Conservation (phyloP, 495 filamentous ascomycete species). For the Chaetomium tenue region DNA sequence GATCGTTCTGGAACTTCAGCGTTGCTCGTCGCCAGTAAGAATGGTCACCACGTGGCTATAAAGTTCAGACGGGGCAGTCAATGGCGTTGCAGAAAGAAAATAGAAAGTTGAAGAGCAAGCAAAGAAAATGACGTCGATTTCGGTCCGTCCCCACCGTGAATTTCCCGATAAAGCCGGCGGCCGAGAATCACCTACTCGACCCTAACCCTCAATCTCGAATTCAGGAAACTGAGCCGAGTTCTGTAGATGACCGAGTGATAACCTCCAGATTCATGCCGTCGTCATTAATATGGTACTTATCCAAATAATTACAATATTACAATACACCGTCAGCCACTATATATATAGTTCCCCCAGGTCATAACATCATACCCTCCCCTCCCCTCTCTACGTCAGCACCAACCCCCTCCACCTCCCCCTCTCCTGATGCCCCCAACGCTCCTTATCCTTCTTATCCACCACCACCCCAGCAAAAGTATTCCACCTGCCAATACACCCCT, state of each 20-base stretch:
- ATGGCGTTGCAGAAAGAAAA: not conserved
- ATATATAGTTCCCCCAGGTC: not conserved
- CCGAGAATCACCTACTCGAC: too few relatives aligned
- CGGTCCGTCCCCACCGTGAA: not conserved
- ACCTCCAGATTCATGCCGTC: not conserved
- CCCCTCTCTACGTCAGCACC: conserved; percentile 32
- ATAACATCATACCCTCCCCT: conserved; percentile 4
- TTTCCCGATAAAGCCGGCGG: too few relatives aligned
- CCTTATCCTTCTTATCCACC: conserved; percentile 47
- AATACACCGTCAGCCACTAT: not conserved
- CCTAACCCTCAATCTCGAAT: not conserved
- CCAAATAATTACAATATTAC: not conserved
- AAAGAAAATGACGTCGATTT: conserved; percentile 20
- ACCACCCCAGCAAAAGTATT: conserved; percentile 43
- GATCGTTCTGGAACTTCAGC: not conserved
- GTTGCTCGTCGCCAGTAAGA: not conserved
- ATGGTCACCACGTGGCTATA: not conserved
- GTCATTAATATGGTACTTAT: conserved; percentile 7
- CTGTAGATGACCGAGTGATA: not conserved
- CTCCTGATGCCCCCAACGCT: conserved; percentile 53
- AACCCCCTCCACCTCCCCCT: conserved; percentile 46
- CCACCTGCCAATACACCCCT: conserved; percentile 58
- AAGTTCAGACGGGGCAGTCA: not conserved
- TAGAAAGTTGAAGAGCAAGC: not conserved
- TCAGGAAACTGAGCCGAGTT: not conserved